These are phyloP conservation scores for Odontarrhena argentea DNA, from an alignment of 345 rosid genomes.

Conservation along the genomic window DNA sequence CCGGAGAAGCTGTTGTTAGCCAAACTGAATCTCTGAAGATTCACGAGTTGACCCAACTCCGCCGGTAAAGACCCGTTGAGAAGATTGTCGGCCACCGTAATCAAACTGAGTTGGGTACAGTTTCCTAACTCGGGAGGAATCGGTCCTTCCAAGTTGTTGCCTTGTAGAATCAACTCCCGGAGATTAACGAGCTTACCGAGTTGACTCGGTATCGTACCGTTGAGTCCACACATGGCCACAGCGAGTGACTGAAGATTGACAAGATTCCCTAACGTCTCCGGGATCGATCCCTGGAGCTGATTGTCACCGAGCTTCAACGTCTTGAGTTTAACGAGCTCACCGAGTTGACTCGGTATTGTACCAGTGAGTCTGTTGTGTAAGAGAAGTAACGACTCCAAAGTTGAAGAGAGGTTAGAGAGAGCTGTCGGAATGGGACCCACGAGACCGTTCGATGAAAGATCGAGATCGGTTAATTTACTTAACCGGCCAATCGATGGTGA, in stretches of 20 bases:
- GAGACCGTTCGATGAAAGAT: slow-evolving; percentile 65
- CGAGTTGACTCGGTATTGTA: slow-evolving; percentile 63
- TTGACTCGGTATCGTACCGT: slow-evolving; percentile 73
- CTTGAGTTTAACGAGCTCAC: slow-evolving; percentile 57
- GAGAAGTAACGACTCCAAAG: slow-evolving; percentile 58
- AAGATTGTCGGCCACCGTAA: slow-evolving; percentile 61
- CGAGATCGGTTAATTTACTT: slow-evolving; percentile 57
- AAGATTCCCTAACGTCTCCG: slow-evolving; percentile 59
- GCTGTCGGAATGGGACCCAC: slow-evolving; percentile 63
- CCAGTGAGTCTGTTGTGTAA: slow-evolving; percentile 72
- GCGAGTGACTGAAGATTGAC: slow-evolving; percentile 59
- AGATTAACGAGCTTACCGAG: slow-evolving; percentile 68
- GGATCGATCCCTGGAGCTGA: slow-evolving; percentile 56
- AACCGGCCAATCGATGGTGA: slow-evolving; percentile 53
- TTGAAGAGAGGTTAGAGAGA: slow-evolving; percentile 66
- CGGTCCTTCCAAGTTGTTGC: slow-evolving; percentile 58
- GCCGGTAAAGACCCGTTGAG: slow-evolving; percentile 70
- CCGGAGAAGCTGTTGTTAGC: slow-evolving; percentile 78
- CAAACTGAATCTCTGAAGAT: slow-evolving; percentile 61
- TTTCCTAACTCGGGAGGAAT: slow-evolving; percentile 61
- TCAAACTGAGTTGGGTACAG: slow-evolving; percentile 51
- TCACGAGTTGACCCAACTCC: slow-evolving; percentile 54
- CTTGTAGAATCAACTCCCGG: slow-evolving; percentile 53
- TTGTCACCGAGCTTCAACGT: slow-evolving; percentile 76
- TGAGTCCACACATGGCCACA: slow-evolving; percentile 62